phyloP scores from a whole-genome alignment of 2,329 filamentous ascomycete genomes.

The Alternaria ventricosa region DNA sequence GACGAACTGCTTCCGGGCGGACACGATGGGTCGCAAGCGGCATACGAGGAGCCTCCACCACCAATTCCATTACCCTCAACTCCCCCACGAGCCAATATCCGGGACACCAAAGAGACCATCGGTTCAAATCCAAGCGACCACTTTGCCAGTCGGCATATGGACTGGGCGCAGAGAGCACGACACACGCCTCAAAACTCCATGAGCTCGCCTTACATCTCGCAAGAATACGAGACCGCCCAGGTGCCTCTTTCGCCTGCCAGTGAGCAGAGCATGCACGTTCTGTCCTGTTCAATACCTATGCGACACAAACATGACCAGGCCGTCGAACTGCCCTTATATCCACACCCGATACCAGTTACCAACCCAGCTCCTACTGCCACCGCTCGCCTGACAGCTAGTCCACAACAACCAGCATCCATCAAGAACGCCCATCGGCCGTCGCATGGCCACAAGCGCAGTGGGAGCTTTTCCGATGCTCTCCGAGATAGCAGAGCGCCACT shows the following conservation, averaged over 20 bases:
- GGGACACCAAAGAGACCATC: conserved; percentile 42
- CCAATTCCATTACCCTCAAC: conserved; percentile 26
- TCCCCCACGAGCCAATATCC: conserved; percentile 31
- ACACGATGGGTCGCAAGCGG: conserved; percentile 56
- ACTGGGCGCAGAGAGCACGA: conserved; percentile 46
- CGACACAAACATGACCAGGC: conserved; percentile 46
- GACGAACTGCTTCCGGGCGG: conserved; percentile 78
- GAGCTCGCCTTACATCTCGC: conserved; percentile 44
- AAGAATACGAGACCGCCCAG: conserved; percentile 36
- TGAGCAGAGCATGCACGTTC: conserved; percentile 61
- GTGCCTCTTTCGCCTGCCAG: conserved; percentile 55
- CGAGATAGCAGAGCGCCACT: conserved; percentile 69
- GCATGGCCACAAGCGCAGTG: conserved; percentile 77
- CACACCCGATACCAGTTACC: conserved; percentile 46
- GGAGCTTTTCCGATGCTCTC: conserved; percentile 84
- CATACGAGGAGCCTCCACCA: conserved; percentile 28
- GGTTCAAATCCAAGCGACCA: conserved; percentile 48
- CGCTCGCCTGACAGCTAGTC: conserved; percentile 38
- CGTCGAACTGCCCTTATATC: conserved; percentile 49
- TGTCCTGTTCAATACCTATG: conserved; percentile 66
- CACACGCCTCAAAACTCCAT: conserved; percentile 48
- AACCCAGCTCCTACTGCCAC: conserved; percentile 39
- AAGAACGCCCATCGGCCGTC: conserved; percentile 37
- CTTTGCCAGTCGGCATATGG: conserved; percentile 47
- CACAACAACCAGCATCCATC: conserved; percentile 33